Evolutionary conservation across 75 land plant genomes (phyloP), one percentile per base, ranked within the genome.

Genomic region (Picea sitchensis): DNA sequence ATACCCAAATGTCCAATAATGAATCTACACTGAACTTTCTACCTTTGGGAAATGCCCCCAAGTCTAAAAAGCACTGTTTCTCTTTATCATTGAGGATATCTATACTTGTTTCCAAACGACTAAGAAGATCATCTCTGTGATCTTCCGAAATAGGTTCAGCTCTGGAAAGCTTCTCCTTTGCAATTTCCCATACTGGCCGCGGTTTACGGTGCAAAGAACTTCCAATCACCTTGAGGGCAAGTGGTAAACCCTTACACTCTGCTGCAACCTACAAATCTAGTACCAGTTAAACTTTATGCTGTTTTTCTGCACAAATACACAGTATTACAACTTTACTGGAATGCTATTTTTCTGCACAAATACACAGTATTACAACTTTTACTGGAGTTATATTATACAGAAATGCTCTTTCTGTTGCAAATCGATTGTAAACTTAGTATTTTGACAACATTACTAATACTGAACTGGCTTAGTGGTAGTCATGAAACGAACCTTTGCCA

Each of bases 1-100:
- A 38, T n/a, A 69, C 47, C 73, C 44, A 69, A 36, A 69, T 69
- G 47, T 69, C 47, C 34, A 69, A 69, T 44, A 69, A 69, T 17
- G n/a, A 41, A 69, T 69, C 32, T 38, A 34, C 47, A 8, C 36
- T 15, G 34, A 69, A 14, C 0, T 17, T 41, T 18, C 21, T 15
- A 36, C 73, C 51, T 41, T 69, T 5, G 0, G 51, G 51, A 44
- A 69, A 69, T 69, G n/a, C 23, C 14, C 18, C 73, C 21, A 69
- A 34, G 4, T 69, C 73, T 51, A 69, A 38, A 44, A 69, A 69
- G 44, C 73, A 69, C 21, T 41, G 73, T 3, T 18, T 69, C 41
- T 36, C n/a, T 7, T 20, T 9, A 6, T 20, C 12, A 38, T 20
- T 8, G 3, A 69, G 51, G 18, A 38, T 44, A 41, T 69, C 47